Evolutionary conservation across 768 basidiomycete genomes (phyloP), one percentile per base, ranked within the genome.

Genomic region (Kwoniella europaea): DNA sequence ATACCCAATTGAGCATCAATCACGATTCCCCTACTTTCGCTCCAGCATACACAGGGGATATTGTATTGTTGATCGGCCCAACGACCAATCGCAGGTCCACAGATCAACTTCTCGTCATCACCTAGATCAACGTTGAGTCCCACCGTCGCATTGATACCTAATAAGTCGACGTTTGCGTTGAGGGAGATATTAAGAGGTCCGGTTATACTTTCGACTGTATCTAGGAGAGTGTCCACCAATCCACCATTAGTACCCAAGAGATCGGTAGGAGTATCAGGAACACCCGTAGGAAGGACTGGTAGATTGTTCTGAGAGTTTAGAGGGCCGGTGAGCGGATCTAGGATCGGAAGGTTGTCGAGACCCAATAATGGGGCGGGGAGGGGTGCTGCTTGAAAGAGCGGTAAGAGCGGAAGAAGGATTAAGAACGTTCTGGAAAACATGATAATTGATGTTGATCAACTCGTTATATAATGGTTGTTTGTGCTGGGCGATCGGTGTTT

Each of bases 101-200:
- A 70, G 22, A 60, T 70, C 56, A 70, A 18, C 22, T 59, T 24
- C 42, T 58, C 52, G n/a, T 59, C 41, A 27, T 61, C 60, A 15
- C 42, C 56, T 13, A 70, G 57, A 16, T 70, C 60, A 15, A 70
- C 41, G 35, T 70, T 70, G 20, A 70, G 46, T 10, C 68, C 68
- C 9, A 70, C 5, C 15, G 46, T 60, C 3, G 60, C 27, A 15
- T 61, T 22, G 10, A 57, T 42, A 41, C 68, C 68, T 22, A 65
- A 35, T n/a, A 65, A 24, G 42, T 53, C 53, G 16, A 63, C 4
- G 24, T 56, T 46, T 10, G 65, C 54, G 22, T 62, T 41, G 3
- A 65, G 35, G 3, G 68, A 60, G n/a, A 65, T 18, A 46, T 63
- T 63, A 20, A 70, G 57, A 13, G 68, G 63, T 27, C 60, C 68